phyloP scores from a whole-genome alignment of 805 yeast species.

The Yamadazyma akitaensis region DNA sequence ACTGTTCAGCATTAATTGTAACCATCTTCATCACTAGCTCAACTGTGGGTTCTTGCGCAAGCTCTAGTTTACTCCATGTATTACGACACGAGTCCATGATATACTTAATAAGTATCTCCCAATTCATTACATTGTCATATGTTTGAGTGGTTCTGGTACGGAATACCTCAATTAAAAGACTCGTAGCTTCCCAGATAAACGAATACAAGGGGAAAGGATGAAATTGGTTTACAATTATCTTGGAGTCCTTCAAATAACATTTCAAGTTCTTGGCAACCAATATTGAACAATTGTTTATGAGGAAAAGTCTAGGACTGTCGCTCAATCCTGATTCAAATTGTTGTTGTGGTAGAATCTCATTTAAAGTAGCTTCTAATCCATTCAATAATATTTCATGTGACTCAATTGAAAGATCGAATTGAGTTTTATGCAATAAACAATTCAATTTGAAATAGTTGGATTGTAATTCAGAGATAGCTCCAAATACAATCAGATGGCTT shows the following conservation, averaged over 20 bases:
- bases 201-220: constrained; percentile 49
- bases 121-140: constrained; percentile 39
- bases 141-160: constrained; percentile 29
- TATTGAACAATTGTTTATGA: constrained; percentile 44
- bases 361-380: constrained; percentile 36
- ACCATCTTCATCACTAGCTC: not conserved
- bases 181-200: constrained; percentile 33
- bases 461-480: constrained; percentile 29
- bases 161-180: constrained; percentile 34
- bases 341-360: constrained; percentile 11
- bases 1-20: not conserved
- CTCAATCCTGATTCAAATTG: not conserved
- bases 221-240: constrained; percentile 55
- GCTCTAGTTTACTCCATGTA: constrained; percentile 43
- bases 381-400: constrained; percentile 40
- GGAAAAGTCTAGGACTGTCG: constrained; percentile 34
- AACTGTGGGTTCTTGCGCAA: not conserved
- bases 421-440: constrained; percentile 29
- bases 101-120: constrained; percentile 53
- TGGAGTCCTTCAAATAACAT: constrained; percentile 52
- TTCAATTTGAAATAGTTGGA: constrained; percentile 32
- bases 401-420: constrained; percentile 34
- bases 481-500: constrained; percentile 29
- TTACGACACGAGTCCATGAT: constrained; percentile 56
- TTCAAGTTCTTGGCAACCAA: constrained; percentile 52